Percentiles rank a stretch among this genome's conserved stretches.
Conservation (phyloP, 2,329 filamentous ascomycete genomes). For the Aspergillus unguis region DNA sequence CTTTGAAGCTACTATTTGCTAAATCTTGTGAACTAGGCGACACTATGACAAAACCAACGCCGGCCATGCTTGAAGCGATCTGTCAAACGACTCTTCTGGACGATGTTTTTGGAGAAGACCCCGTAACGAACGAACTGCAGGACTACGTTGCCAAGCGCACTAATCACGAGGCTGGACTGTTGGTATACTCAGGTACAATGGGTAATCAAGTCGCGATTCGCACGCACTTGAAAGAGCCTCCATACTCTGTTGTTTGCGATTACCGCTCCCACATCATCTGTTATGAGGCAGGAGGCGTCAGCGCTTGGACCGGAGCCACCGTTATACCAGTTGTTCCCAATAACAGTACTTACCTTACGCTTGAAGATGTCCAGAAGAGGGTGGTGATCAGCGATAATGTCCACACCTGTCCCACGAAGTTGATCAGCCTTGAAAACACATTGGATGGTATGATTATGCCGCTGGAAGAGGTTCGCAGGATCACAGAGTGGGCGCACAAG, state of each 20-base stretch:
- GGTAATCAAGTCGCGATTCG: constrained; percentile 84
- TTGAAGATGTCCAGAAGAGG: constrained; percentile 69
- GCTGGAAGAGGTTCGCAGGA: constrained; percentile 65
- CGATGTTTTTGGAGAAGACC: constrained; percentile 79
- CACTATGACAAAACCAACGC: constrained; percentile 71
- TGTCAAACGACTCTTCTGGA: constrained; percentile 71
- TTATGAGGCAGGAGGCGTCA: constrained; percentile 64
- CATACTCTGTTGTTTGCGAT: constrained; percentile 77
- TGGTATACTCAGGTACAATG: constrained; percentile 90
- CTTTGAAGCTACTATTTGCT: not conserved
- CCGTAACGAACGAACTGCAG: constrained; percentile 73
- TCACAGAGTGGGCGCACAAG: constrained; percentile 65
- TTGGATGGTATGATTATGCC: constrained; percentile 76
- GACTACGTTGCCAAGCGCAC: constrained; percentile 68
- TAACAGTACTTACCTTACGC: constrained; percentile 70
- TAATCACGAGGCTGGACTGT: constrained; percentile 71
- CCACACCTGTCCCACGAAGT: constrained; percentile 72
- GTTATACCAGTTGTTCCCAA: constrained; percentile 63
- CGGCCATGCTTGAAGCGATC: constrained; percentile 78
- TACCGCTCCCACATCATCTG: constrained; percentile 72
- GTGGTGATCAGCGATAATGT: constrained; percentile 64
- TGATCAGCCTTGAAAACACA: constrained; percentile 85
- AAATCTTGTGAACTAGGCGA: constrained; percentile 49
- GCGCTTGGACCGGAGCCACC: constrained; percentile 67
- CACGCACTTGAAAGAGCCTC: constrained; percentile 72